Evolutionary conservation across 1,284 basidiomycete species (phyloP), one percentile per base, ranked within the genome.

Genomic region (Meripilus lineatus): DNA sequence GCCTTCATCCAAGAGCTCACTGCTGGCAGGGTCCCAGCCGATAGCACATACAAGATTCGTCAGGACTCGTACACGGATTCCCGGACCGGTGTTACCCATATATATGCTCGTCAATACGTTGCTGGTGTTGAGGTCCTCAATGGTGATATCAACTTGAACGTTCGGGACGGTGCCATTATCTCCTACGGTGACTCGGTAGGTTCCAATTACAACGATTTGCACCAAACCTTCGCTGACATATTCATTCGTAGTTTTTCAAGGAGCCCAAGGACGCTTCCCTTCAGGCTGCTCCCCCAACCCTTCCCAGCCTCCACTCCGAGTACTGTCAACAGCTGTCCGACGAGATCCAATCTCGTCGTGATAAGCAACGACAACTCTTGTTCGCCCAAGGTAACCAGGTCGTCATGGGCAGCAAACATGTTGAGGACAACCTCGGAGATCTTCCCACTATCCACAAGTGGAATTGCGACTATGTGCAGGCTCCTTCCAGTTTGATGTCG

Each of bases 131-230:
- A 93, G 60, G 89, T 97, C 11, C 74, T 79, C 14, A 89, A 96
- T 58, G 92, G 85, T 35, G 85, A 93, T 65, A 77, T 93, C 66
- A 94, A 95, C 63, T 67, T 96, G 60, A 94, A 95, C 69, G 72
- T 94, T 61, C 86, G 84, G 66, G 77, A 87, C 48, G 91, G 90
- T 40, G 67, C 72, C 42, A 75, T 95, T 13, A 58, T 93, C 38
- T 91, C 87, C 1, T 89, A 82, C 55, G 90, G 90, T 44, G 84
- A 83, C 61, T 89, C 86, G 51, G 88, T 90, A 52, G 48, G 84
- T 69, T 13, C 15, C 28, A 32, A 4, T 20, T 22, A 20, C n/a
- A n/a, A n/a, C n/a, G n/a, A n/a, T n/a, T 43, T 44, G 41, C n/a
- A 38, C 13, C 11, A 36, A 10, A 32, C 10, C 28, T 10, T 32